Evolutionary conservation across 129 eudicot genomes (phyloP).

Genomic region (Chrysanthemum lavandulifolium): DNA sequence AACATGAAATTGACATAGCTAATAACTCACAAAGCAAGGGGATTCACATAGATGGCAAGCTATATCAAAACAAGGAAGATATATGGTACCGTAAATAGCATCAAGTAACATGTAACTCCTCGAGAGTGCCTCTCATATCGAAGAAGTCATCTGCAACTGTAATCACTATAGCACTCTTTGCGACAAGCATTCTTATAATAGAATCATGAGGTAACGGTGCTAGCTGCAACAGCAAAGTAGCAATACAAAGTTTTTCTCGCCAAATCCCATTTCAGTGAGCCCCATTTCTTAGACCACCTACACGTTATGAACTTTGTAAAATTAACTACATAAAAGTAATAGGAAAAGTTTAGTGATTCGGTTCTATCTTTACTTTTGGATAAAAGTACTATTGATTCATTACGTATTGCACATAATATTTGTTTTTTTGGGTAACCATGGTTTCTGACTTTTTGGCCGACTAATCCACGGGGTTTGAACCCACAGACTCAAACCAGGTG

Average conservation of each 20-base stretch:
- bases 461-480: no score
- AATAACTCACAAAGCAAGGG: background rate
- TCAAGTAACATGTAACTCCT: constrained; percentile 42
- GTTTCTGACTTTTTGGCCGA: no score
- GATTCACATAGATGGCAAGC: background rate
- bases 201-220: constrained; percentile 50
- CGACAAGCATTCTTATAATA: constrained; percentile 37
- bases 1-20: background rate
- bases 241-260: constrained; percentile 61
- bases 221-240: constrained; percentile 46
- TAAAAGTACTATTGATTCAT: background rate
- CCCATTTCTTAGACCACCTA: constrained; percentile 67
- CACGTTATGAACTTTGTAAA: background rate
- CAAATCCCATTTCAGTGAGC: constrained; percentile 68
- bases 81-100: constrained; percentile 46
- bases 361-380: no score
- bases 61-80: background rate
- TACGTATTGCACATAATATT: background rate
- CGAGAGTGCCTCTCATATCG: constrained; percentile 51
- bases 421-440: background rate
- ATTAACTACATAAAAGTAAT: background rate
- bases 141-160: constrained; percentile 73
- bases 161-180: constrained; percentile 52
- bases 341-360: background rate
- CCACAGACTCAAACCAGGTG: no score